Conservation (phyloP, 2,329 filamentous ascomycete species). For the Daldinia sp. region DNA sequence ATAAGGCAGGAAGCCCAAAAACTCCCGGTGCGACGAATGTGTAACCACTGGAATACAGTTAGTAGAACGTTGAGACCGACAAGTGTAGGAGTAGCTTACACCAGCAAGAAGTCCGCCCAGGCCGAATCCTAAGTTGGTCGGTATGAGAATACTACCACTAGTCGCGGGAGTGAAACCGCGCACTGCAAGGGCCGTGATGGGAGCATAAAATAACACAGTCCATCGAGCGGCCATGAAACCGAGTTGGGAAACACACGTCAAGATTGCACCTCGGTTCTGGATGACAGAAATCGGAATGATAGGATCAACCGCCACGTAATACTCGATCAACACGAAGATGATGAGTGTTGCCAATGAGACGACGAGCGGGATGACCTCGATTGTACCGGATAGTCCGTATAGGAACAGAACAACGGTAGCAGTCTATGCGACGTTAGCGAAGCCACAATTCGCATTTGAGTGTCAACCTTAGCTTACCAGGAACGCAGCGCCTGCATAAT, state of each 20-base stretch:
- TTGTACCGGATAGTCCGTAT: conserved; percentile 73
- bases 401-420: conserved; percentile 77
- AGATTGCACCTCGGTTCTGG: conserved; percentile 74
- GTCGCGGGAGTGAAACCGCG: conserved; percentile 75
- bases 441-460: background rate
- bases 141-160: conserved; percentile 81
- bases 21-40: conserved; percentile 77
- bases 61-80: conserved; percentile 4
- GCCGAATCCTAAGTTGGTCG: conserved; percentile 85
- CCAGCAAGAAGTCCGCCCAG: conserved; percentile 79
- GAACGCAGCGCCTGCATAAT: conserved; percentile 79
- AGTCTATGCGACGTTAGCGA: conserved; percentile 58
- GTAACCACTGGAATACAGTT: conserved; percentile 63
- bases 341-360: conserved; percentile 65
- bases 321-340: conserved; percentile 73
- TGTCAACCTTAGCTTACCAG: conserved; percentile 66
- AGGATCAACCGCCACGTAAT: conserved; percentile 72
- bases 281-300: conserved; percentile 80
- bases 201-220: conserved; percentile 83
- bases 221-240: conserved; percentile 85
- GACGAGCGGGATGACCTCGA: conserved; percentile 70
- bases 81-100: conserved; percentile 39
- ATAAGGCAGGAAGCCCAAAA: conserved; percentile 76
- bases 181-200: conserved; percentile 83
- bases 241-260: conserved; percentile 80